Conservation (phyloP, 2,329 filamentous ascomycete genomes). For the Colletotrichum sp. region DNA sequence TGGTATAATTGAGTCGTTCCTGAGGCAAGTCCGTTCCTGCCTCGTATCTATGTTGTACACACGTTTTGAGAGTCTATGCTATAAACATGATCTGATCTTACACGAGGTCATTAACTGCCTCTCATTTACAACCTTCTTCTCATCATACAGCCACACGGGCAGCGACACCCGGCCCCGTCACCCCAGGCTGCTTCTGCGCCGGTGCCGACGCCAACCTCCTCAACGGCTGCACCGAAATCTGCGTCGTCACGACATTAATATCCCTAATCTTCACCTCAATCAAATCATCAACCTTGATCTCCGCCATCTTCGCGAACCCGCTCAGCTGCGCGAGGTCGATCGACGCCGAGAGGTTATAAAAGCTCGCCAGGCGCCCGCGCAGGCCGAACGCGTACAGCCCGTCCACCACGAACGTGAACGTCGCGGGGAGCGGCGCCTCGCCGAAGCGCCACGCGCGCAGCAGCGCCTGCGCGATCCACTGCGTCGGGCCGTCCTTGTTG, state of each 20-base stretch:
- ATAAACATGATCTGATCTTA: not conserved
- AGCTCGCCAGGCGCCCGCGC: slow-evolving; percentile 48
- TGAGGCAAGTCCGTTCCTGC: not conserved
- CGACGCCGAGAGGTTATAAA: slow-evolving; percentile 52
- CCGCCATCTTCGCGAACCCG: slow-evolving; percentile 39
- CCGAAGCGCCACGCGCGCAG: slow-evolving; percentile 63
- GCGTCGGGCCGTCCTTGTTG: slow-evolving; percentile 46
- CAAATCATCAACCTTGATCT: slow-evolving; percentile 55
- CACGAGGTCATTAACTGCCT: not conserved
- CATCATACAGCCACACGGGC: not conserved
- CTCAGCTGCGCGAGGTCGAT: slow-evolving; percentile 45
- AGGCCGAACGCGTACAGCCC: slow-evolving; percentile 39
- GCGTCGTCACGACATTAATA: slow-evolving; percentile 47
- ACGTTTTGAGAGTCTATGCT: not conserved
- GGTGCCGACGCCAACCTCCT: not conserved
- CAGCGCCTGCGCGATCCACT: slow-evolving; percentile 66
- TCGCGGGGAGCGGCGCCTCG: slow-evolving; percentile 51
- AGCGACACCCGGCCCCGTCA: not conserved
- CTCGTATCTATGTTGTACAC: not conserved
- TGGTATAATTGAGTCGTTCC: not conserved
- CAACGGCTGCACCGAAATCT: not conserved
- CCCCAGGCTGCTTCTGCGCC: not conserved
- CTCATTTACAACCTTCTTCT: not conserved
- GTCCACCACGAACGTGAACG: slow-evolving; percentile 53
- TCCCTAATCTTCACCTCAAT: slow-evolving; percentile 61